Base-by-base conservation (phyloP, 73 alveolate species). In the Uronychia setigera region DNA sequence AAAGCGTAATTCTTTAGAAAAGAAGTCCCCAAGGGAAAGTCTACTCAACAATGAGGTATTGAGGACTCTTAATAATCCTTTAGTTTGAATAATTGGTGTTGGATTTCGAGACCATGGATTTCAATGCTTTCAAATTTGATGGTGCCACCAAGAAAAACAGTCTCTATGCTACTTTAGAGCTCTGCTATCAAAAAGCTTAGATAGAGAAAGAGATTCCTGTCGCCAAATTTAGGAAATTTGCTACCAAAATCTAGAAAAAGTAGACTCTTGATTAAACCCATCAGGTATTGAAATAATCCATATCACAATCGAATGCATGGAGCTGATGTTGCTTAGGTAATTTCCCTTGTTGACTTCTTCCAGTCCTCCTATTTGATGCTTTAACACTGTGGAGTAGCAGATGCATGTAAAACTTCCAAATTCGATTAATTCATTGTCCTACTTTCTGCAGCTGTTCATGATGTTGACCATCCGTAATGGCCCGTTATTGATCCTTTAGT, bases 381-480 rank as follows among this genome's bases (percentile, higher is more conserved):
- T 46, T 11, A 46, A 0, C 33, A 35, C 29, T 78, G 81, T 0
- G 90, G 82, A 25, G 87, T 85, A 14, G 9, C 78, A 28, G 87
- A 80, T 26, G 31, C 59, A 1, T 79, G 87, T 57, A 46, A 35
- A 35, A 26, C 58, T 5, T 29, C 84, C 81, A 13, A 76, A 1
- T 59, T 90, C 76, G 96, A 90, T 58, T 46, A 84, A 19, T 58
- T 81, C 9, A 84, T 83, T 31, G 60, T 86, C 30, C 29, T 90
- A 1, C 25, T 90, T 5, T 67, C 93, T 1, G 58, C 93, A 14
- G 87, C 88, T 30, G 96, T 96, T 76, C 99, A 95, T 84, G 99
- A 95, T 79, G 91, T 92, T 31, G 94, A 95, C 79, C 99, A 95
- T 74, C 99, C 99, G 1, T 46, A 46, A 46, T 5, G 67, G 19